Percentiles rank a stretch among this genome's conserved stretches.
These are phyloP conservation scores for Candida labiduridarum DNA, from an alignment of 1,139 yeast genomes.

Conservation along the genomic window DNA sequence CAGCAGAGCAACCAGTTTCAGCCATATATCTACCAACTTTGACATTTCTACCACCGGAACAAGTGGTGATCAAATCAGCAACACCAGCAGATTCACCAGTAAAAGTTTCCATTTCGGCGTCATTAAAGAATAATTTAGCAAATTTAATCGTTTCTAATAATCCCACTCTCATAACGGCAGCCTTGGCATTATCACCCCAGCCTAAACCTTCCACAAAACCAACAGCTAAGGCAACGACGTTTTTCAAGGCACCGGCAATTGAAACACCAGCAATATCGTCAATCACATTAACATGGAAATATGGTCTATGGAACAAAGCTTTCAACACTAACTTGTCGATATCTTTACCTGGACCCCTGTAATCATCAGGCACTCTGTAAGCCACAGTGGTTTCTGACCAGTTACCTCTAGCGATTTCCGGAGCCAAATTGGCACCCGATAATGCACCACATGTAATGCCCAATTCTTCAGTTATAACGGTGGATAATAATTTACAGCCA, in stretches of 20 bases:
- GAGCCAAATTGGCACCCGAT: slow-evolving; percentile 94
- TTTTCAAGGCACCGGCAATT: slow-evolving; percentile 92
- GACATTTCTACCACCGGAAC: slow-evolving; percentile 95
- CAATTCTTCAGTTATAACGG: slow-evolving; percentile 71
- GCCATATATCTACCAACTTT: slow-evolving; percentile 83
- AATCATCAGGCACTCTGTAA: slow-evolving; percentile 70
- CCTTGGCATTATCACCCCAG: slow-evolving; percentile 98
- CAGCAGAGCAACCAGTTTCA: slow-evolving; percentile 67
- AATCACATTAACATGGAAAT: slow-evolving; percentile 89
- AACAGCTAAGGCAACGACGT: slow-evolving; percentile 89
- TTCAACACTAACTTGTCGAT: slow-evolving; percentile 69
- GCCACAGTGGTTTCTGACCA: slow-evolving; percentile 97
- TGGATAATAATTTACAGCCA: slow-evolving; percentile 79
- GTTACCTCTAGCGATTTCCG: slow-evolving; percentile 89
- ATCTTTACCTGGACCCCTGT: slow-evolving; percentile 71
- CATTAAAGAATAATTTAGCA: slow-evolving; percentile 46
- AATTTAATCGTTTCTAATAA: slow-evolving; percentile 74
- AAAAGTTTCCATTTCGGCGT: slow-evolving; percentile 41
- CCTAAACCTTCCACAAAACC: slow-evolving; percentile 96
- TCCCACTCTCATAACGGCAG: slow-evolving; percentile 95
- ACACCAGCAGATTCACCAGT: slow-evolving; percentile 93
- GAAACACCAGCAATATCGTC: slow-evolving; percentile 93
- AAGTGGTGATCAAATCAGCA: slow-evolving; percentile 94
- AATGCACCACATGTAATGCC: slow-evolving; percentile 91
- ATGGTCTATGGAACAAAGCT: slow-evolving; percentile 87